Evolutionary conservation across 495 filamentous ascomycete species (phyloP).

Genomic region (Talaromyces wortmannii): DNA sequence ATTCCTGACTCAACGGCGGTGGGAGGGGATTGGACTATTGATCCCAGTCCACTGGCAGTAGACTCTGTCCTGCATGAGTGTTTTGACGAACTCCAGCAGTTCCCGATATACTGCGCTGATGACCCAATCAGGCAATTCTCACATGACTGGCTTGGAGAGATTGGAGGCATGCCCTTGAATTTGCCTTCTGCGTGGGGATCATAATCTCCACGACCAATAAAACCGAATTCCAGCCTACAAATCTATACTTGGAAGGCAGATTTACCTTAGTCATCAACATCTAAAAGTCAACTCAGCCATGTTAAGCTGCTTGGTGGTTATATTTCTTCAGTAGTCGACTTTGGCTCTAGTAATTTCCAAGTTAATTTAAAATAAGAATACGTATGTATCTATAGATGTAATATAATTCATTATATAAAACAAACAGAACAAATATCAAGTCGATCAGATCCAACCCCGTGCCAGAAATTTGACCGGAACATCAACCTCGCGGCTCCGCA

Average conservation of each 20-base stretch:
- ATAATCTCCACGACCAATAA: background rate
- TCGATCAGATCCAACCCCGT: background rate
- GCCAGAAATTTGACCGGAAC: conserved; percentile 11
- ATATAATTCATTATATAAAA: no score
- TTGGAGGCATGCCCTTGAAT: conserved; percentile 7
- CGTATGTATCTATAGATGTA: no score
- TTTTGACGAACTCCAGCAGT: conserved; percentile 14
- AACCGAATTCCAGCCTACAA: no score
- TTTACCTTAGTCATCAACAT: no score
- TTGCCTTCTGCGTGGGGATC: background rate
- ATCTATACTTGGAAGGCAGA: no score
- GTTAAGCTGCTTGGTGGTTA: background rate
- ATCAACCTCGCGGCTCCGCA: conserved; percentile 13
- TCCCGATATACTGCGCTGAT: conserved; percentile 6
- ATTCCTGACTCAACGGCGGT: no score
- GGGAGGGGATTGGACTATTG: no score
- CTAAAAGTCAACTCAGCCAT: background rate
- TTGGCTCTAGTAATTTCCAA: no score
- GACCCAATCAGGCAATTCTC: conserved; percentile 15
- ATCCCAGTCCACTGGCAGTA: conserved; percentile 3
- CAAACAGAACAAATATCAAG: background rate
- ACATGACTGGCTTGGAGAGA: conserved; percentile 18
- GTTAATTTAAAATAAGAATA: no score
- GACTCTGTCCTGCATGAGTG: conserved; percentile 15
- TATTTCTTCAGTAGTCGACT: no score